Base-by-base conservation (phyloP, 1,284 basidiomycete species). In the Pholiota adiposa region DNA sequence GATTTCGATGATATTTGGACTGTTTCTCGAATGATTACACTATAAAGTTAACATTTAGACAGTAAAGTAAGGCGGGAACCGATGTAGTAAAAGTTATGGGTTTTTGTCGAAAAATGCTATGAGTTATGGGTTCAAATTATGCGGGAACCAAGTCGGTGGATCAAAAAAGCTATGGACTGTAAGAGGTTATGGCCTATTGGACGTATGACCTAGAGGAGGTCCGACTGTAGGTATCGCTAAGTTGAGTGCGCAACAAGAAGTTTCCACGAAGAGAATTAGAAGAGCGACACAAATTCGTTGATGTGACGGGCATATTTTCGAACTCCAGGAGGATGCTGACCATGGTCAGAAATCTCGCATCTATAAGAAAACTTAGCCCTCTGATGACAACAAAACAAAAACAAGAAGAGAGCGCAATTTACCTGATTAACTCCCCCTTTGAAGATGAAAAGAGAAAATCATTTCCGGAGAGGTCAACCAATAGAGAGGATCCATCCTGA, bases 401-500 rank as follows among this genome's bases (percentile, higher is more conserved):
- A 2, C 1, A n/a, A 31, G 3, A 31, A 7, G 4, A 11, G 16
- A 31, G 14, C 48, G n/a, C n/a, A n/a, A n/a, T n/a, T 3, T 50
- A 56, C 54, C 25, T 56, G 46, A 40, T 46, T 49, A 4, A 31
- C 11, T 40, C 23, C 43, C 44, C 41, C 38, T 34, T 16, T 4
- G 38, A 14, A 51, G 50, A 40, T 29, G 25, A 33, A 40, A 56
- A 41, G 21, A 38, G 14, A 44, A 31, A 25, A 36, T 6, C 9
- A 14, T 56, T n/a, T 50, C 16, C 9, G 2, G 6, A 2, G 21
- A 50, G 23, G 19, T 58, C 33, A 12, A 52, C 50, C 21, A 51
- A 18, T 11, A 58, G 40, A 46, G 48, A 52, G n/a, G 41, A 23
- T 9, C 56, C 56, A 29, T 58, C 56, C 43, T 34, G 18, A 40